Conservation (phyloP, 2,329 filamentous ascomycete species). For the Colletotrichum brevisporum region DNA sequence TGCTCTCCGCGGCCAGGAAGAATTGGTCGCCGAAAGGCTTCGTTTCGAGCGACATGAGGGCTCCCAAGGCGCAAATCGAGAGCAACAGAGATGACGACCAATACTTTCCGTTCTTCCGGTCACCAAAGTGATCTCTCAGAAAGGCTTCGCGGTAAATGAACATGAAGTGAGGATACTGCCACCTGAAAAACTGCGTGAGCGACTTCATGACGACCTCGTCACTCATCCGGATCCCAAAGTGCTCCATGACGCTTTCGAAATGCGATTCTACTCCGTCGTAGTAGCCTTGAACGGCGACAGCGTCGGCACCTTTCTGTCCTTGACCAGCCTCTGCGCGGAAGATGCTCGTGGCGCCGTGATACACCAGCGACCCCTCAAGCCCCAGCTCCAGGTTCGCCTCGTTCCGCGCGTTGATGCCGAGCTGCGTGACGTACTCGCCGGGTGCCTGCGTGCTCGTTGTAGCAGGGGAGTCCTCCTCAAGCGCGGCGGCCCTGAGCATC, state of each 20-base stretch:
- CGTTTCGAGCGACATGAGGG: constrained; percentile 39
- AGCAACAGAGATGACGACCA: constrained; percentile 46
- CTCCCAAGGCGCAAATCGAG: constrained; percentile 45
- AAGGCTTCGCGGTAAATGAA: constrained; percentile 50
- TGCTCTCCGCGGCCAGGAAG: constrained; percentile 45
- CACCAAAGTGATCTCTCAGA: constrained; percentile 42
- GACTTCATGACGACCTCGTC: constrained; percentile 42
- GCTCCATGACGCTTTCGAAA: constrained; percentile 42
- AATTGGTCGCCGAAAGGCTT: constrained; percentile 41
- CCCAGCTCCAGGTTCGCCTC: constrained; percentile 25
- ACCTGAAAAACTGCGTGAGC: constrained; percentile 46
- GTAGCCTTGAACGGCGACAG: constrained; percentile 1
- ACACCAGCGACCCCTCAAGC: constrained; percentile 40
- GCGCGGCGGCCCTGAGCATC: constrained; percentile 36
- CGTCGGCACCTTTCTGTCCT: background rate
- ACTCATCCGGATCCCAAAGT: constrained; percentile 45
- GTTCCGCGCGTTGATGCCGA: constrained; percentile 6
- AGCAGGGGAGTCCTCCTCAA: background rate
- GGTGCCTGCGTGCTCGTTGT: background rate
- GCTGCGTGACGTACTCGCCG: constrained; percentile 2
- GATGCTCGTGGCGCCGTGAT: constrained; percentile 47
- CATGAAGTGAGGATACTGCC: constrained; percentile 51
- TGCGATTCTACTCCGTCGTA: constrained; percentile 32
- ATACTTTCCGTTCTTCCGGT: constrained; percentile 42
- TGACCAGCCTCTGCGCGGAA: constrained; percentile 40